Evolutionary conservation across 495 filamentous ascomycete genomes (phyloP).

Genomic region (Penicillium macrosclerotiorum): DNA sequence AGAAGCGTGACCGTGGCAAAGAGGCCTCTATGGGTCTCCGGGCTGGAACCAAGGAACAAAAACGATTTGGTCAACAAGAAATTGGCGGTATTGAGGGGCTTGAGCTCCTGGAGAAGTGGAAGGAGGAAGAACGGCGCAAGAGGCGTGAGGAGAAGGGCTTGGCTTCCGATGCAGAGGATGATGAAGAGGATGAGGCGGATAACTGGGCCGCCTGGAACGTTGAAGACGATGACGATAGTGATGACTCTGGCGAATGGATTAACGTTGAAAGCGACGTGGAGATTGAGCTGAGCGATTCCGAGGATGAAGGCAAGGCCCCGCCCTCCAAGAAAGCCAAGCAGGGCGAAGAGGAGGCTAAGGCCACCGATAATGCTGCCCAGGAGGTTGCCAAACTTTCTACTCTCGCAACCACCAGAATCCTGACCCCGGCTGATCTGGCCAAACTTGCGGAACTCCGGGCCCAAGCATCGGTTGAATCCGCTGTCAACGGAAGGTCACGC

Average conservation of each 20-base stretch:
- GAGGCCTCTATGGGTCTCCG: slow-evolving; percentile 82
- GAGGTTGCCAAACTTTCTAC: slow-evolving; percentile 54
- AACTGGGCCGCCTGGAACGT: slow-evolving; percentile 84
- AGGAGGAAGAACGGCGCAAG: slow-evolving; percentile 78
- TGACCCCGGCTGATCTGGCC: slow-evolving; percentile 87
- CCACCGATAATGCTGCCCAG: slow-evolving; percentile 22
- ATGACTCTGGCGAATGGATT: slow-evolving; percentile 87
- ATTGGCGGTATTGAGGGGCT: slow-evolving; percentile 86
- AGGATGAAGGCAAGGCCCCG: slow-evolving; percentile 61
- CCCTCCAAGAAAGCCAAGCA: slow-evolving; percentile 59
- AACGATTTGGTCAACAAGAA: slow-evolving; percentile 75
- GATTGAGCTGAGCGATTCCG: slow-evolving; percentile 71
- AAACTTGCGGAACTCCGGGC: slow-evolving; percentile 87
- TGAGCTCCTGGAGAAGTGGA: slow-evolving; percentile 89
- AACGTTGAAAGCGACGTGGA: slow-evolving; percentile 82
- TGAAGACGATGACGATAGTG: slow-evolving; percentile 68
- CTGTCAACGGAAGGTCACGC: slow-evolving; percentile 47
- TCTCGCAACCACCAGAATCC: slow-evolving; percentile 80
- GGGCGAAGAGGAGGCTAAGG: slow-evolving; percentile 22
- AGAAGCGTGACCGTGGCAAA: slow-evolving; percentile 88
- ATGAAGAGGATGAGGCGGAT: slow-evolving; percentile 63
- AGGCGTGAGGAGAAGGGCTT: slow-evolving; percentile 66
- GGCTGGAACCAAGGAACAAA: slow-evolving; percentile 64
- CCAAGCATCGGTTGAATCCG: slow-evolving; percentile 65
- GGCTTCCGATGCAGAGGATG: slow-evolving; percentile 51